Conservation (phyloP, 495 filamentous ascomycete genomes). For the Penicillium herquei region DNA sequence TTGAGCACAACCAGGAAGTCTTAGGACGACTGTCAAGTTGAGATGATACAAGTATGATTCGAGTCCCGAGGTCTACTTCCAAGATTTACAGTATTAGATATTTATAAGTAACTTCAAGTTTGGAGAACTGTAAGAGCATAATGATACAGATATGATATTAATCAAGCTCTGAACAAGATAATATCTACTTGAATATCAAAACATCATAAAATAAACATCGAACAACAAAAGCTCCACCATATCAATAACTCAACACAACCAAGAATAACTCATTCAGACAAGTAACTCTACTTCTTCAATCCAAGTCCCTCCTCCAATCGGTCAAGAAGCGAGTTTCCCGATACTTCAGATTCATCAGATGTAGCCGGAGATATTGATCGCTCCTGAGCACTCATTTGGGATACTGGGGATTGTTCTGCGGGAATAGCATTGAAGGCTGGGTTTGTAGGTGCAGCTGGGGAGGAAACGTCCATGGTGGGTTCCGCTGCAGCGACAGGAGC, state of each 20-base stretch:
- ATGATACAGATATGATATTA: too few species aligned
- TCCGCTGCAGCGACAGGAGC: background rate
- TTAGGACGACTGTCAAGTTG: too few species aligned
- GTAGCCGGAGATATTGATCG: slow-evolving; percentile 7
- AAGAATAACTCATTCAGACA: slow-evolving; percentile 14
- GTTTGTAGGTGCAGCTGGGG: background rate
- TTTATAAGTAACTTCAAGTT: too few species aligned
- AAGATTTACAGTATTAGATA: too few species aligned
- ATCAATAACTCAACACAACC: background rate
- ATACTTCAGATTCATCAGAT: slow-evolving; percentile 9
- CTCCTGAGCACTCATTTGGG: background rate
- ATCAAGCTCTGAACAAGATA: too few species aligned
- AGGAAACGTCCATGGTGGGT: background rate
- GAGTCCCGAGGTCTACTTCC: too few species aligned
- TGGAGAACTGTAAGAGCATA: too few species aligned
- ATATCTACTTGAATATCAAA: too few species aligned
- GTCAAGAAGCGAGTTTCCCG: slow-evolving; percentile 15
- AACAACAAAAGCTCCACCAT: background rate
- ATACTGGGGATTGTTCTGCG: background rate
- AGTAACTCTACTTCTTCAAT: slow-evolving; percentile 5
- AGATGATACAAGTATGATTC: too few species aligned
- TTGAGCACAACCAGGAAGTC: too few species aligned
- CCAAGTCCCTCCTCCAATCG: slow-evolving; percentile 18
- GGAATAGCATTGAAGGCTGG: background rate
- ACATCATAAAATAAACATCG: background rate